These are phyloP conservation scores for Penium margaritaceum DNA, from an alignment of 139 green algal genomes.

Conservation along the genomic window DNA sequence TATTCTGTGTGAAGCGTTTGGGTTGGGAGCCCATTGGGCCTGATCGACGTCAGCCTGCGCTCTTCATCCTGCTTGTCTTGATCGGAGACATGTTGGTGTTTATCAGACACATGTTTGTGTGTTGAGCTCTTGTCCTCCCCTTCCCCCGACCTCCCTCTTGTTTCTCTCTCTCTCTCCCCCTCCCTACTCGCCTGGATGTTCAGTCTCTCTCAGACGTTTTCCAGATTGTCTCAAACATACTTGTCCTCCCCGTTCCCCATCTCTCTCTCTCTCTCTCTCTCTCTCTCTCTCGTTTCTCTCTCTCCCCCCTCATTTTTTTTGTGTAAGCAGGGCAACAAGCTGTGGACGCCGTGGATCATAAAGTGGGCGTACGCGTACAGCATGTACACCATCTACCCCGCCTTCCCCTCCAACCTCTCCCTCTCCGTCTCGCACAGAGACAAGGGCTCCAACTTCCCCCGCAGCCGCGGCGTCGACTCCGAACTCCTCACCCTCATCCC, in stretches of 20 bases:
- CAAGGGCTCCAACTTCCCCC: slow-evolving; percentile 9
- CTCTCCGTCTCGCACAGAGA: slow-evolving; percentile 27
- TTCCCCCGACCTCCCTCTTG: neutral
- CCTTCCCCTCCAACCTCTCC: slow-evolving; percentile 4
- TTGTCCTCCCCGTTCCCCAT: no score
- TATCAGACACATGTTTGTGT: no score
- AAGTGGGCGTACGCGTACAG: slow-evolving; percentile 27
- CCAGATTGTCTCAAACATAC: no score
- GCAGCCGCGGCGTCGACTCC: neutral
- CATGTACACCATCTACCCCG: slow-evolving; percentile 28
- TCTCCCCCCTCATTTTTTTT: neutral
- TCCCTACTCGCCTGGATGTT: neutral
- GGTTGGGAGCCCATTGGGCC: no score
- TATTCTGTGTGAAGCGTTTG: no score
- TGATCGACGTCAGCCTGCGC: no score
- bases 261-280: no score
- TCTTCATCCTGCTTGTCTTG: no score
- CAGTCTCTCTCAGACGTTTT: neutral
- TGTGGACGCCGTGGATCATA: slow-evolving; percentile 36
- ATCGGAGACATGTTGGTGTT: no score
- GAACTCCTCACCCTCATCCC: neutral
- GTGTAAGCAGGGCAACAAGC: slow-evolving; percentile 23
- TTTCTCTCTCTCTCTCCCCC: slow-evolving; percentile 3
- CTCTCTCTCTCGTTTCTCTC: neutral
- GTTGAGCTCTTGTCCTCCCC: no score